Base-by-base conservation (phyloP, 2,329 filamentous ascomycete species). In the Allantophomopsis cytisporea region DNA sequence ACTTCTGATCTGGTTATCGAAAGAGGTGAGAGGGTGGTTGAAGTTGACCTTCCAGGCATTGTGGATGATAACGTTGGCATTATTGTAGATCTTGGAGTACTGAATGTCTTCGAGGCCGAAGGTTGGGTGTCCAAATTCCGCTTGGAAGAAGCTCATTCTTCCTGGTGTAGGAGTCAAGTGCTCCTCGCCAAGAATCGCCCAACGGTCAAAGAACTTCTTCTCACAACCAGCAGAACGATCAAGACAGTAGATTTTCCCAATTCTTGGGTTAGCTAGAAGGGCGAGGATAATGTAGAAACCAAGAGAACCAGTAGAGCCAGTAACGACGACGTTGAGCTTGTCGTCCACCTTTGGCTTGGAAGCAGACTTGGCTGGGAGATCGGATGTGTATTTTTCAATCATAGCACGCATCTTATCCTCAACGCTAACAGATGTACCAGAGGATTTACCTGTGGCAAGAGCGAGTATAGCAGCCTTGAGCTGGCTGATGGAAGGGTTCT, bases 231-330 rank as follows among this genome's bases (percentile, higher is more conserved):
- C n/a, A 20, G 48, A 46, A n/a, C 68, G 59, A 49, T 72, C 71
- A 12, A 72, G 55, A 40, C 66, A 70, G 38, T 67, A 56, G 17
- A 71, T 50, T 43, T 60, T 64, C 28, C 53, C 50, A 11, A 70
- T 58, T 18, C 39, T 41, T 2, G 43, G 38, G 4, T 44, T 51
- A 10, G 40, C 42, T 2, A 59, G 45, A 16, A 67, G 51, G 13
- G 50, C 35, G 37, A 65, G 53, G 3, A 71, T 55, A 31, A 71
- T 52, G 47, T 70, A 68, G 3, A 58, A 63, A 0, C 68, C 68
- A 14, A 72, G 45, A 4, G 61, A 64, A 7, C 68, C 68, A 0
- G 68, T 71, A 4, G 61, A 65, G 12, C 65, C 69, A 0, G 66
- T 71, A 15, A 72, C 44, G 7, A 66, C 45, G 2, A 60, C 40